These are phyloP conservation scores for Cyclotella sp. DNA, from an alignment of 108 stramenopile genomes.

Conservation along the genomic window DNA sequence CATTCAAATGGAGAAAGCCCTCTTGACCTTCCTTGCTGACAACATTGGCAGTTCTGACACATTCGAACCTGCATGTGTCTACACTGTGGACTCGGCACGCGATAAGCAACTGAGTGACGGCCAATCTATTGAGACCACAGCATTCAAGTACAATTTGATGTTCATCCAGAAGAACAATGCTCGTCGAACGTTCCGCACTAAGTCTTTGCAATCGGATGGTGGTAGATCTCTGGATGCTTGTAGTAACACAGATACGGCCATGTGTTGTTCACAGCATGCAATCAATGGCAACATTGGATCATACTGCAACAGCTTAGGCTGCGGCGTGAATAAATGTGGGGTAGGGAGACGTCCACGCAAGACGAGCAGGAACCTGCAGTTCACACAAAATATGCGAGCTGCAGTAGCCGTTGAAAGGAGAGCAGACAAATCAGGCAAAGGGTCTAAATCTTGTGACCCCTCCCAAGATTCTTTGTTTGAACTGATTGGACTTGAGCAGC, in stretches of 20 bases:
- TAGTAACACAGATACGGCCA: neutral
- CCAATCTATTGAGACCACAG: neutral
- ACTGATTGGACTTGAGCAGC: too few relatives aligned
- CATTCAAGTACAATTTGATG: neutral
- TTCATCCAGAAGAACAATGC: neutral
- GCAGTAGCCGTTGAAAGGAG: too few relatives aligned
- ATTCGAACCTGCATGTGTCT: conserved; percentile 11
- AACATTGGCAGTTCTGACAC: conserved; percentile 18
- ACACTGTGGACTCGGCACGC: neutral
- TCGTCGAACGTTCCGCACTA: too few relatives aligned
- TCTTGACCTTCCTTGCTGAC: conserved; percentile 1
- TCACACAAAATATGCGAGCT: neutral
- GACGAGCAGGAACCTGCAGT: neutral
- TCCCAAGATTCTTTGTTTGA: too few relatives aligned
- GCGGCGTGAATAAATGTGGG: conserved; percentile 4
- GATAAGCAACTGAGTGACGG: neutral
- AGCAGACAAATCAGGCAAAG: too few relatives aligned
- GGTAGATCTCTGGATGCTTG: neutral
- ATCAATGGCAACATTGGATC: conserved; percentile 7
- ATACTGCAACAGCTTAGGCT: conserved; percentile 5
- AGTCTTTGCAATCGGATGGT: too few relatives aligned
- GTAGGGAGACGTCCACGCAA: neutral
- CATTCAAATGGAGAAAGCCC: conserved; percentile 4
- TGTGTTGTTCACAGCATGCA: conserved; percentile 9
- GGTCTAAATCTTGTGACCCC: too few relatives aligned